Evolutionary conservation across 768 basidiomycete genomes (phyloP).

Genomic region (Arthromyces matolae): DNA sequence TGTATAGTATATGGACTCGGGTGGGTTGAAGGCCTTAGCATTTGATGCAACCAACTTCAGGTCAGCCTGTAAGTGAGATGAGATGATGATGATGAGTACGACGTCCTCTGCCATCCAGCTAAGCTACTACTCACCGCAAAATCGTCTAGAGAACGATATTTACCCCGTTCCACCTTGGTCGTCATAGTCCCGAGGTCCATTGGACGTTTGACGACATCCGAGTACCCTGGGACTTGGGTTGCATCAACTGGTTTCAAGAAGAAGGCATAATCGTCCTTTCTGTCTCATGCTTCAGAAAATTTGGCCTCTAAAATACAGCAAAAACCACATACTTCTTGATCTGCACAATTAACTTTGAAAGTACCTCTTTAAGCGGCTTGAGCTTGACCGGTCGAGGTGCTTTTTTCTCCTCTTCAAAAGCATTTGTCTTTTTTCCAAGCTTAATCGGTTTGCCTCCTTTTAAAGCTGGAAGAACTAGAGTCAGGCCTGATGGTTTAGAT

Average conservation of each 20-base stretch:
- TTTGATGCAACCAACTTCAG: conserved; percentile 70
- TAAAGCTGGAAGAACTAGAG: conserved; percentile 65
- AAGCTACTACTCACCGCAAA: conserved; percentile 61
- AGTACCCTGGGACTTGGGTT: conserved; percentile 55
- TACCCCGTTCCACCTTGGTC: conserved; percentile 69
- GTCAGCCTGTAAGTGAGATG: conserved; percentile 45
- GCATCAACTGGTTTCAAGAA: conserved; percentile 68
- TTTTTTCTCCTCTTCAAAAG: conserved; percentile 40
- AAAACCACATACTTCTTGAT: conserved; percentile 62
- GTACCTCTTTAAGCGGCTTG: conserved; percentile 76
- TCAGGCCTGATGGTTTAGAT: conserved; percentile 48
- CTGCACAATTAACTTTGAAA: conserved; percentile 61
- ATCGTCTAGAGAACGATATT: conserved; percentile 77
- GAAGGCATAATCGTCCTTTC: conserved; percentile 86
- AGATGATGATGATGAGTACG: too few relatives aligned
- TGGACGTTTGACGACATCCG: conserved; percentile 71
- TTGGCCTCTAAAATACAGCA: background rate
- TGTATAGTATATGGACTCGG: conserved; percentile 65
- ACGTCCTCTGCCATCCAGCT: too few relatives aligned
- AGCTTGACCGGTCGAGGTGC: conserved; percentile 61
- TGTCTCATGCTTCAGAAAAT: conserved; percentile 26
- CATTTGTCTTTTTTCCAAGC: conserved; percentile 38
- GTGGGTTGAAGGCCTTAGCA: conserved; percentile 74
- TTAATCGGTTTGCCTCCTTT: conserved; percentile 58
- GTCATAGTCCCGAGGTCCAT: conserved; percentile 94